A percentile compares a stretch with the other conserved stretches of the same genome.
Evolutionary conservation across 2,329 filamentous ascomycete species (phyloP).

Genomic region (Paecilomyces niveus): DNA sequence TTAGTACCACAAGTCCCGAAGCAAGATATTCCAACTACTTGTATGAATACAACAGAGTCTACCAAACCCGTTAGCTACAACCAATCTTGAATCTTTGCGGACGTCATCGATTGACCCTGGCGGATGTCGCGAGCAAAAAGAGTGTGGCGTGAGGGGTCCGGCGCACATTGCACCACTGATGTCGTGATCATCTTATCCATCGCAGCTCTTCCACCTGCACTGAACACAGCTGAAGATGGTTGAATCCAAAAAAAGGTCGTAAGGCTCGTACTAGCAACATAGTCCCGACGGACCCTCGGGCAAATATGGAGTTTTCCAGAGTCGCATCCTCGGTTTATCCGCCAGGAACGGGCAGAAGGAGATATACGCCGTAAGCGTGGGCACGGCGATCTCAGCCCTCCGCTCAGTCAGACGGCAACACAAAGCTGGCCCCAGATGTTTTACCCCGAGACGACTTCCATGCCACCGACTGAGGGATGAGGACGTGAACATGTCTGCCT

Average conservation of each 20-base stretch:
- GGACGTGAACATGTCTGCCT: slow-evolving; percentile 22
- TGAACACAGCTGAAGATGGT: background rate
- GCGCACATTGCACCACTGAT: background rate
- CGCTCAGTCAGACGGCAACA: background rate
- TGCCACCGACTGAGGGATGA: background rate
- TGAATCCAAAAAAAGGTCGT: background rate
- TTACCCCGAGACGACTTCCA: background rate
- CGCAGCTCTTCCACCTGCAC: background rate
- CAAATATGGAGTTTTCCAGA: slow-evolving; percentile 7
- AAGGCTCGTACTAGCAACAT: background rate
- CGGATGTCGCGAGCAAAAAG: background rate
- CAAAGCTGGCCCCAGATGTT: background rate
- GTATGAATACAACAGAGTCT: too few species aligned
- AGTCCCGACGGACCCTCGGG: background rate
- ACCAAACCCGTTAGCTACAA: too few species aligned
- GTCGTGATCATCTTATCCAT: background rate
- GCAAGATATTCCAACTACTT: too few species aligned
- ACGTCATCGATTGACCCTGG: too few species aligned
- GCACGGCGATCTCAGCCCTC: slow-evolving; percentile 22
- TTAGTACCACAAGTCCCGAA: too few species aligned
- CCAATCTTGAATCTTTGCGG: too few species aligned
- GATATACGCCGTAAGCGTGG: slow-evolving; percentile 40
- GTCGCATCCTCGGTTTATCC: slow-evolving; percentile 2
- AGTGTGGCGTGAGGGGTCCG: background rate
- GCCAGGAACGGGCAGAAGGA: slow-evolving; percentile 32